Evolutionary conservation across 768 basidiomycete genomes (phyloP), one percentile per base, ranked within the genome.

Genomic region (Mycena chlorophos): DNA sequence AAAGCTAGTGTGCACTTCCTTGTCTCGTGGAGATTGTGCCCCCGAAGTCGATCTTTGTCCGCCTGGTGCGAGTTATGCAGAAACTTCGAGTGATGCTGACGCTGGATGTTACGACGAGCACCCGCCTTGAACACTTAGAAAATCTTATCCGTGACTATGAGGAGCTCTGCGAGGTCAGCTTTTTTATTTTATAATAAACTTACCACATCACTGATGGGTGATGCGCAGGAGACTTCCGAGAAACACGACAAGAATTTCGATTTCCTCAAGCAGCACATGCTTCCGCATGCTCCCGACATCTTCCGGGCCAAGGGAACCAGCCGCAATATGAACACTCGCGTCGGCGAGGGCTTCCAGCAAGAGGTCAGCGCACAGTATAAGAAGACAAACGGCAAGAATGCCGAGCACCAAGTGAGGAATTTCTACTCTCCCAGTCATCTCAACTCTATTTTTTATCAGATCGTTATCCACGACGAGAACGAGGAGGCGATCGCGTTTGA

Each of bases 321-420:
- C 10, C 63, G 66, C 28, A 70, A 70, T 29, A 61, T 61, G 31
- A 67, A 64, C 12, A 71, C 70, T 23, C 58, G 65, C 1, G 51
- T 61, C n/a, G 70, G 70, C 0, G 69, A 71, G 55, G 69, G 69
- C 16, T 68, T 68, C 46, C 68, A 68, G 20, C 70, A 71, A 58
- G 69, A 69, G 52, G 59, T 66, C 8, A 56, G 60, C 19, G 48
- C 65, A 17, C 59, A 61, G 10, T 72, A 62, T 55, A 47, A 54
- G n/a, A 71, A 68, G 51, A 72, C 70, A n/a, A 72, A 69, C 51
- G 58, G 55, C 26, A 68, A 68, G 46, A 48, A 69, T 40, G 65
- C 66, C 2, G 70, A 71, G 37, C 53, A 63, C 42, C 70, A 71
- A 63, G 69, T 71, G 59, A 19, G 61, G 6, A 8, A 34, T 52